A percentile compares a stretch with the other conserved stretches of the same genome.
phyloP scores from a whole-genome alignment of 164 flowering plant species.

The Vitis vinifera region DNA sequence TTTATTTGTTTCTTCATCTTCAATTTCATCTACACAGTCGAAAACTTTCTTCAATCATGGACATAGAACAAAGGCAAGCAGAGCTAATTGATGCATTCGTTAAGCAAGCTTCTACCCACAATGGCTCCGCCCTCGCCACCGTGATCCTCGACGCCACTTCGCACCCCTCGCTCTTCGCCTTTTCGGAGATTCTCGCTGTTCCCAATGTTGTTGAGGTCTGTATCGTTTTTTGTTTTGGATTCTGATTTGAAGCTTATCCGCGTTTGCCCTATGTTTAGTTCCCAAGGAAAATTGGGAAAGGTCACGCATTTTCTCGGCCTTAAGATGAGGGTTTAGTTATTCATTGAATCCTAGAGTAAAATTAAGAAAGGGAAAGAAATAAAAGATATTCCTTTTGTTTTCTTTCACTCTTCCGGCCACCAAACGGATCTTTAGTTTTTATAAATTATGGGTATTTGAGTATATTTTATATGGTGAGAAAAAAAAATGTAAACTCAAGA shows the following conservation, averaged over 20 bases:
- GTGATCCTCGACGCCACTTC: constrained; percentile 77
- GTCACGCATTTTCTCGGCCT: too few species aligned
- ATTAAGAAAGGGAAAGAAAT: too few species aligned
- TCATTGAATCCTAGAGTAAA: too few species aligned
- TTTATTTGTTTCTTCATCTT: too few species aligned
- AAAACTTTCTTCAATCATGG: constrained; percentile 39
- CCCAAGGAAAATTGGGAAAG: neutral
- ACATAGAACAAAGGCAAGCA: constrained; percentile 82
- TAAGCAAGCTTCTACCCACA: constrained; percentile 55
- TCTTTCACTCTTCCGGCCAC: too few species aligned
- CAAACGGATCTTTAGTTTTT: too few species aligned
- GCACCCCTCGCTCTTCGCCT: constrained; percentile 83
- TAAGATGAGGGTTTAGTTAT: too few species aligned
- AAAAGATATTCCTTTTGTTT: too few species aligned
- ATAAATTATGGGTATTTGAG: too few species aligned
- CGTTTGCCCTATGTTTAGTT: neutral
- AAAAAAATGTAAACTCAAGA: too few species aligned
- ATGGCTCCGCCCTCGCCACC: constrained; percentile 52
- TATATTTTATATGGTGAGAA: too few species aligned
- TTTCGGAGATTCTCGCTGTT: constrained; percentile 86
- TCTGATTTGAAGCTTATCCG: neutral
- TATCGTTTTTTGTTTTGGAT: neutral
- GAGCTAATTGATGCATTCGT: constrained; percentile 75
- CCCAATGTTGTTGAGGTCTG: constrained; percentile 66
- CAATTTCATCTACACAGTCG: too few species aligned